These are phyloP conservation scores for Alternaria burnsii DNA, from an alignment of 2,329 filamentous ascomycete genomes.

Conservation along the genomic window DNA sequence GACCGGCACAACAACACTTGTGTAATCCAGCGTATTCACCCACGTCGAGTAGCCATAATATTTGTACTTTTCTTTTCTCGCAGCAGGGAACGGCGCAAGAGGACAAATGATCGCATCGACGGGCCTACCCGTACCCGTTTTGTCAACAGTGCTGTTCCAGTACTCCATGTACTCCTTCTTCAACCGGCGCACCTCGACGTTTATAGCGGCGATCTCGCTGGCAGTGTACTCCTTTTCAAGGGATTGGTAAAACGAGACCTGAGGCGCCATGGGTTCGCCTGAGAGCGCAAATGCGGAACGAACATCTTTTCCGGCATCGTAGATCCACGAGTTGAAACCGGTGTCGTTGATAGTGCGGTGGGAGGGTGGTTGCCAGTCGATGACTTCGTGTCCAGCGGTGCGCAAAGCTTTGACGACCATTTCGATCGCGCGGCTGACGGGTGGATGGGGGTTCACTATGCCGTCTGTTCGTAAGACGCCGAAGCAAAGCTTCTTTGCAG, in stretches of 20 bases:
- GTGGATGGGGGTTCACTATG: slow-evolving; percentile 47
- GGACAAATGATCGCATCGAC: slow-evolving; percentile 52
- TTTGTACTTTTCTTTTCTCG: slow-evolving; percentile 36
- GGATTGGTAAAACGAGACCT: slow-evolving; percentile 31
- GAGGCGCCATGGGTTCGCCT: slow-evolving; percentile 41
- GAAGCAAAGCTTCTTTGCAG: slow-evolving; percentile 35
- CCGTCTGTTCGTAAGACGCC: slow-evolving; percentile 47
- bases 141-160: slow-evolving; percentile 45
- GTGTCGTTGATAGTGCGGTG: slow-evolving; percentile 34
- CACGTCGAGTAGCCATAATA: slow-evolving; percentile 48
- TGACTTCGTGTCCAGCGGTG: slow-evolving; percentile 39
- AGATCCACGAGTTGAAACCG: slow-evolving; percentile 39
- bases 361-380: slow-evolving; percentile 39
- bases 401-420: slow-evolving; percentile 34
- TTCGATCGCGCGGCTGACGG: slow-evolving; percentile 46
- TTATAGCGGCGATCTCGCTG: slow-evolving; percentile 45
- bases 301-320: slow-evolving; percentile 44
- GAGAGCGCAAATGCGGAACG: slow-evolving; percentile 44
- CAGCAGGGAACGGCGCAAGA: slow-evolving; percentile 50
- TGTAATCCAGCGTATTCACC: slow-evolving; percentile 46
- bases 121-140: slow-evolving; percentile 40
- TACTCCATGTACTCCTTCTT: slow-evolving; percentile 51
- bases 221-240: slow-evolving; percentile 33
- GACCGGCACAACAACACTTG: slow-evolving; percentile 47
- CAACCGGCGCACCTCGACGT: slow-evolving; percentile 39